These are phyloP conservation scores for Colletotrichum chlorophyti DNA, from an alignment of 2,329 filamentous ascomycete genomes.

Conservation along the genomic window DNA sequence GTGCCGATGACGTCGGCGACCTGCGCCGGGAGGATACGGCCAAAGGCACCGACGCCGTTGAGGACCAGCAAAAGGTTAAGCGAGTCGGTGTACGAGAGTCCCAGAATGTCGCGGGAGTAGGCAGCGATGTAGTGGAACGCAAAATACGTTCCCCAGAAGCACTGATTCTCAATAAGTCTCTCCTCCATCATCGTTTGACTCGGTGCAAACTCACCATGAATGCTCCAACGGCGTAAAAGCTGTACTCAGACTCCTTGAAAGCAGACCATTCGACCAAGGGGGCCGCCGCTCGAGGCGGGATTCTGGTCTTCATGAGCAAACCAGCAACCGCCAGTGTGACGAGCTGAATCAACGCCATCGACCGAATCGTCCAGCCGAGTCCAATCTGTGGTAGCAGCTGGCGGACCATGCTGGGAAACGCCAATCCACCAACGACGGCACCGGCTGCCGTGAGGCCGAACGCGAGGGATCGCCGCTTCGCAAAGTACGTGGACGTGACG, in stretches of 20 bases:
- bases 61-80: constrained; percentile 55
- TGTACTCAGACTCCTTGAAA: constrained; percentile 53
- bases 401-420: constrained; percentile 65
- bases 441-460: constrained; percentile 69
- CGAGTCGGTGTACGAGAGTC: constrained; percentile 37
- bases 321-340: constrained; percentile 45
- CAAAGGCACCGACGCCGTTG: constrained; percentile 58
- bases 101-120: constrained; percentile 51
- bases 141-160: constrained; percentile 62
- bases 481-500: constrained; percentile 72
- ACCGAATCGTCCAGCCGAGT: constrained; percentile 64
- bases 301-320: constrained; percentile 46
- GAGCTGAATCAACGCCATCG: constrained; percentile 66
- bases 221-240: constrained; percentile 43
- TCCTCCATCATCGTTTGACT: background rate
- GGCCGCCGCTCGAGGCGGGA: constrained; percentile 48
- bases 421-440: constrained; percentile 59
- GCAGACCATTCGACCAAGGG: constrained; percentile 51
- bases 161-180: constrained; percentile 35
- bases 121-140: constrained; percentile 65
- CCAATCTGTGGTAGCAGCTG: constrained; percentile 61
- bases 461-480: constrained; percentile 60
- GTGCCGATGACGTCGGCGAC: constrained; percentile 57
- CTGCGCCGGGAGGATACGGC: constrained; percentile 54
- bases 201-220: constrained; percentile 34